These are phyloP conservation scores for Colletotrichum eleusines DNA, from an alignment of 2,329 filamentous ascomycete species.

Conservation along the genomic window DNA sequence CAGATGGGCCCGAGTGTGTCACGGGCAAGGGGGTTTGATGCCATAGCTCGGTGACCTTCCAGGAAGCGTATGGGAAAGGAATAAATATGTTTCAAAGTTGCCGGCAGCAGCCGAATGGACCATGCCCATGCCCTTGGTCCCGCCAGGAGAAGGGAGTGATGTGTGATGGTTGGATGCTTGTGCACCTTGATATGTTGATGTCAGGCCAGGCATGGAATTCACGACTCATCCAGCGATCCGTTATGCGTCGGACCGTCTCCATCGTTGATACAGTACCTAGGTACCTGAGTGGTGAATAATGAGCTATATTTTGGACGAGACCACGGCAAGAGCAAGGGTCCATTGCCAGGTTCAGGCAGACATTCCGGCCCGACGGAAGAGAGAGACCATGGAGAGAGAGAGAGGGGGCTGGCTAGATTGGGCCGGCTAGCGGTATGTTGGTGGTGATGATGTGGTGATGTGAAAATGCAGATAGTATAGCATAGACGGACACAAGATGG, in stretches of 20 bases:
- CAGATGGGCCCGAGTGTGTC: constrained; percentile 31
- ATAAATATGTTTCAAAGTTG: constrained; percentile 30
- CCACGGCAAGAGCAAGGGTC: not conserved
- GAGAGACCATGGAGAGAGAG: constrained; percentile 2
- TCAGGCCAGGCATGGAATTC: constrained; percentile 1
- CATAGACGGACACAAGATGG: constrained; percentile 7
- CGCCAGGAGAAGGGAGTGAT: not conserved
- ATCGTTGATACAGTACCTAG: too few species aligned
- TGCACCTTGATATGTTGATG: not conserved
- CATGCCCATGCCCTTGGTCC: not conserved
- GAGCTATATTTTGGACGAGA: not conserved
- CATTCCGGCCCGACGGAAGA: constrained; percentile 4
- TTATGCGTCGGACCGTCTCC: not conserved
- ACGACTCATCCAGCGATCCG: not conserved
- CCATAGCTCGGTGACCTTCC: constrained; percentile 22
- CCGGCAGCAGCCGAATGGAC: constrained; percentile 19
- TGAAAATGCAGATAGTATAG: constrained; percentile 14
- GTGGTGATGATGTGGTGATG: constrained; percentile 35
- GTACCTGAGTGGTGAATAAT: not conserved
- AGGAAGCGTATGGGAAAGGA: constrained; percentile 31
- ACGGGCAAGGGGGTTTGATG: constrained; percentile 11
- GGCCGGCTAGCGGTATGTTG: constrained; percentile 19
- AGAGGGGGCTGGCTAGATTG: not conserved
- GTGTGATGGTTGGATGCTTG: not conserved
- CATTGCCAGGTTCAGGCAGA: constrained; percentile 2